Percentiles rank a stretch among this genome's conserved stretches.
Evolutionary conservation across 192 early-diverging fungal genomes (phyloP).

Genomic region (Backusella circina): DNA sequence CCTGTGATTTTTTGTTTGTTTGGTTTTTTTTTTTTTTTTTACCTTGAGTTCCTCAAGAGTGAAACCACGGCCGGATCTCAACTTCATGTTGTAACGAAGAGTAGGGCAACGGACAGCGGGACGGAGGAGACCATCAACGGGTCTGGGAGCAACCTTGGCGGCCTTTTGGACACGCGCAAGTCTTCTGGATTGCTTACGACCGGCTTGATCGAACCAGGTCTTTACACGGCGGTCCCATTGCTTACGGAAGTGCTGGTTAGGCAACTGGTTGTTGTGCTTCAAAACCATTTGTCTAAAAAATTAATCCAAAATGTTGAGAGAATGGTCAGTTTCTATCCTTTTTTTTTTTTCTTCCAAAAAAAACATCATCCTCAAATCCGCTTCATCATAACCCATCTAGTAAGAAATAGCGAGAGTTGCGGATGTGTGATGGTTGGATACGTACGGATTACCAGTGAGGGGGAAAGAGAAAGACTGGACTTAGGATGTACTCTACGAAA

Average conservation of each 20-base stretch:
- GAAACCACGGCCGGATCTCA: constrained; percentile 96
- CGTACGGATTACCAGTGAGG: constrained; percentile 28
- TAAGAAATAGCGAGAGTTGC: not conserved
- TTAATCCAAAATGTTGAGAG: not conserved
- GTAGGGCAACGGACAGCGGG: constrained; percentile 97
- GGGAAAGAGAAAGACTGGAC: constrained; percentile 21
- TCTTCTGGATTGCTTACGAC: constrained; percentile 91
- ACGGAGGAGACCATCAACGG: constrained; percentile 93
- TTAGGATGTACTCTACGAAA: constrained; percentile 1
- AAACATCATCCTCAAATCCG: not conserved
- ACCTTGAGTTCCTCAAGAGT: constrained; percentile 98
- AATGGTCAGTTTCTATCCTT: not conserved
- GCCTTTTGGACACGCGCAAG: constrained; percentile 92
- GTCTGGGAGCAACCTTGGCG: constrained; percentile 92
- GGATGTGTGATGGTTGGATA: constrained; percentile 7
- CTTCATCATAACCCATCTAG: not conserved
- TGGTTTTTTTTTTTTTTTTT: not conserved
- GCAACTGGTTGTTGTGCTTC: constrained; percentile 96
- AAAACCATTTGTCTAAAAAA: constrained; percentile 39
- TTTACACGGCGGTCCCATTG: constrained; percentile 95
- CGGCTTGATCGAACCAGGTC: constrained; percentile 99
- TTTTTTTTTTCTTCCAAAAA: not conserved
- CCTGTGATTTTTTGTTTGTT: not conserved
- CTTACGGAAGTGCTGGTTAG: constrained; percentile 97
- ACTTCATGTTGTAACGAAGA: constrained; percentile 97